These are phyloP conservation scores for Salmacisia buchloeana DNA, from an alignment of 1,284 basidiomycete genomes.

Conservation along the genomic window DNA sequence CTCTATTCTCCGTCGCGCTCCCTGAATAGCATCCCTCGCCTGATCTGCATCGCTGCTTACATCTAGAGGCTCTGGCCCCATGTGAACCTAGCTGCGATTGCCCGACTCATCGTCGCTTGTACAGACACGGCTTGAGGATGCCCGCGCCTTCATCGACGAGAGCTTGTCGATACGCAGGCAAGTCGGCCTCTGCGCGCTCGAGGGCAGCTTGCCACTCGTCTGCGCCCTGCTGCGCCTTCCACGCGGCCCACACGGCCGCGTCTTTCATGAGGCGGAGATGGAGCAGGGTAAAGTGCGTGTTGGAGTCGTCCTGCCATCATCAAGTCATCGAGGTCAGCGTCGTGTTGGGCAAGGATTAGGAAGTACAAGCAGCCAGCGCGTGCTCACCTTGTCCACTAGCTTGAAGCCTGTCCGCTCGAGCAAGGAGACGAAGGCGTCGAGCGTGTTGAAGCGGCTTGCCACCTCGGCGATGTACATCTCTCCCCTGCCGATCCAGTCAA, in stretches of 20 bases:
- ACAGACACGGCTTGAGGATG: conserved; percentile 84
- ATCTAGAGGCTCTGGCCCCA: too few relatives aligned
- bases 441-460: conserved; percentile 45
- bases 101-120: conserved; percentile 73
- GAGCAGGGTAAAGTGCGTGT: background rate
- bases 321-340: too few relatives aligned
- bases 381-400: conserved; percentile 64
- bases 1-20: too few relatives aligned
- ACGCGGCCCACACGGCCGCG: background rate
- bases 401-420: conserved; percentile 74
- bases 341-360: background rate
- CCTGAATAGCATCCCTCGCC: too few relatives aligned
- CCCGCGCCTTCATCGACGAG: conserved; percentile 61
- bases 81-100: background rate
- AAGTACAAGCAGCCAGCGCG: background rate
- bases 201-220: conserved; percentile 60
- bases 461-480: conserved; percentile 91
- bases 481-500: conserved; percentile 58
- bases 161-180: background rate
- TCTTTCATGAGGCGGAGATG: background rate
- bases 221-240: conserved; percentile 23
- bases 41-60: too few relatives aligned
- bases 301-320: conserved; percentile 4
- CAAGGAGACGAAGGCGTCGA: conserved; percentile 67
- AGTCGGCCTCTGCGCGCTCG: conserved; percentile 51